A percentile compares a stretch with the other conserved stretches of the same genome.
phyloP scores from a whole-genome alignment of 2,329 filamentous ascomycete species.

The Xylariaceae sp. region DNA sequence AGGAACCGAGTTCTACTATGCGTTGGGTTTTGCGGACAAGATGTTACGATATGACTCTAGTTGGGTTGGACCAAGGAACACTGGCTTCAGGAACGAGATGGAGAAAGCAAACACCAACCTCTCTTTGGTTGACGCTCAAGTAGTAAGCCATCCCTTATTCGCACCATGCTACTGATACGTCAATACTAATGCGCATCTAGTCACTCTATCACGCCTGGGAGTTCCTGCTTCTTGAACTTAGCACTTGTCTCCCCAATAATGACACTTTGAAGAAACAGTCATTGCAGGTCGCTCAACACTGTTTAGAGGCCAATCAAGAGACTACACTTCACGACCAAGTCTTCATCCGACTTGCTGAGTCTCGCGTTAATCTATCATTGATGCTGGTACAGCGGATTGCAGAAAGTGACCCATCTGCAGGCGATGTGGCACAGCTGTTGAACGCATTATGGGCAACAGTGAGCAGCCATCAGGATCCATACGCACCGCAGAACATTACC shows the following conservation, averaged over 20 bases:
- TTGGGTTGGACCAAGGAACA: slow-evolving; percentile 66
- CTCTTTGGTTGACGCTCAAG: slow-evolving; percentile 87
- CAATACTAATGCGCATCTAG: slow-evolving; percentile 40
- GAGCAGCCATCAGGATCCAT: slow-evolving; percentile 51
- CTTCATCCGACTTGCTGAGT: slow-evolving; percentile 73
- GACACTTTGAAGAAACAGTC: slow-evolving; percentile 63
- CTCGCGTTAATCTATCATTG: slow-evolving; percentile 75
- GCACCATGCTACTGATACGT: neutral
- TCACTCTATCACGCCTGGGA: slow-evolving; percentile 87
- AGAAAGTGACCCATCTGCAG: slow-evolving; percentile 47
- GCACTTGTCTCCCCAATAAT: slow-evolving; percentile 54
- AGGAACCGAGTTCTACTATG: slow-evolving; percentile 79
- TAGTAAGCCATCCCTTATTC: slow-evolving; percentile 55
- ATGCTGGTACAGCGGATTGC: slow-evolving; percentile 78
- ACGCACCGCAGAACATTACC: slow-evolving; percentile 48
- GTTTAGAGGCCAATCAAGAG: slow-evolving; percentile 72
- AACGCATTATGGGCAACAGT: slow-evolving; percentile 50
- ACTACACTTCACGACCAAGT: slow-evolving; percentile 71
- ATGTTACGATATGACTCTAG: slow-evolving; percentile 73
- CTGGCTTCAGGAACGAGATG: slow-evolving; percentile 80
- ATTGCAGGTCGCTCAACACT: slow-evolving; percentile 70
- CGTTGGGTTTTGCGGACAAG: slow-evolving; percentile 68
- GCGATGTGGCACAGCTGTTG: slow-evolving; percentile 50
- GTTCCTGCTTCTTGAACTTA: slow-evolving; percentile 78
- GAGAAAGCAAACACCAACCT: slow-evolving; percentile 84